Base-by-base conservation (phyloP, 2,329 filamentous ascomycete species). In the Penicillium sclerotigenum region DNA sequence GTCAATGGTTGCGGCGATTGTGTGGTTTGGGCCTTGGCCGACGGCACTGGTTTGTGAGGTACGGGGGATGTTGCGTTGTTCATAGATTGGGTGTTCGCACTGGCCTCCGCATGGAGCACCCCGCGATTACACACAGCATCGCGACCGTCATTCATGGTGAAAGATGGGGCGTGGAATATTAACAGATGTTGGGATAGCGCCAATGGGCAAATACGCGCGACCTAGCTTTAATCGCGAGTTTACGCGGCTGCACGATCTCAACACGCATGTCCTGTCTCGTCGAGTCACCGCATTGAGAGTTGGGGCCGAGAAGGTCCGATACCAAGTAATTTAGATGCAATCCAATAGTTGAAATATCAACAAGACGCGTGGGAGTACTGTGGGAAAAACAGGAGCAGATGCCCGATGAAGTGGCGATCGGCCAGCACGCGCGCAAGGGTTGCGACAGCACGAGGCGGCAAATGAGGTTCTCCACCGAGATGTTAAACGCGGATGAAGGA, bases 381-480 rank as follows among this genome's bases (percentile, higher is more conserved):
- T 52, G 46, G 54, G 41, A 42, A 48, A 48, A 48, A 48, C 36
- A 62, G 52, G 52, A 57, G 59, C 54, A 59, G 61, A 58, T 60
- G 61, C 58, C 58, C 59, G 52, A 62, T 58, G 49, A 45, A 62
- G 62, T 60, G 62, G 59, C 62, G 61, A 65, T 62, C 63, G 58
- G 59, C 57, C 54, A 61, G 57, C 49, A 62, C 60, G 60, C 64
- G 64, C 61, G 52, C 52, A 54, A 62, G 47, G 57, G 51, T 62
- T 62, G 56, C 26, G 38, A 50, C 47, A 61, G 54, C 63, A 63
- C 63, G 60, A 65, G 61, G 47, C 57, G 60, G 54, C 46, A 59
- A 59, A 65, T 57, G 50, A 49, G 54, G 43, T 37, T 36, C 38
- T 46, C 57, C 42, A 33, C 42, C 3, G 31, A 42, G 50, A 34